phyloP scores from a whole-genome alignment of 805 yeast genomes.

The Yarrowia hollandica region DNA sequence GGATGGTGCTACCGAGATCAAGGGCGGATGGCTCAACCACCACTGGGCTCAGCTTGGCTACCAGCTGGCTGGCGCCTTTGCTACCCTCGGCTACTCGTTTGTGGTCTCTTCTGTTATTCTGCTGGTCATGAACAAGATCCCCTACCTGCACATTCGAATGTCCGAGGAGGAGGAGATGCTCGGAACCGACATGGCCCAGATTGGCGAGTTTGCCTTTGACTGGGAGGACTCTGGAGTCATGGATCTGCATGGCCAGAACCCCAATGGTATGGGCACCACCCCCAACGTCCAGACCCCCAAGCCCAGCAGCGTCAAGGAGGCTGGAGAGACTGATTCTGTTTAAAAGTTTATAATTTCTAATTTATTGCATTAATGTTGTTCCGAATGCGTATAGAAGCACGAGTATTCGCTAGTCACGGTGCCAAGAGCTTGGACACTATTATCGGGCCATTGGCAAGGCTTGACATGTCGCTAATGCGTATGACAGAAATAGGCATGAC shows the following conservation, averaged over 20 bases:
- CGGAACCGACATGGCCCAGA: conserved; percentile 88
- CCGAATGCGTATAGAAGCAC: neutral
- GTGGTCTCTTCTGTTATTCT: conserved; percentile 71
- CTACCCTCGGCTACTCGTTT: conserved; percentile 80
- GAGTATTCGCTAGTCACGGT: no score
- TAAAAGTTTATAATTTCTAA: neutral
- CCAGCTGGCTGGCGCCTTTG: conserved; percentile 81
- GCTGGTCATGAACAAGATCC: conserved; percentile 72
- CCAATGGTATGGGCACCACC: conserved; percentile 15
- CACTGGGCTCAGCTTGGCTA: conserved; percentile 87
- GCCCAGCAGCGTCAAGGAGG: conserved; percentile 20
- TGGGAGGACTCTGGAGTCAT: conserved; percentile 32
- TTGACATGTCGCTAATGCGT: no score
- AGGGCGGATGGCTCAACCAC: conserved; percentile 93
- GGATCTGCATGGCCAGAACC: conserved; percentile 10
- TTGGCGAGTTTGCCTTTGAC: conserved; percentile 77
- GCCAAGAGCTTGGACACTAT: no score
- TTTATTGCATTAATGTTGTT: conserved; percentile 23
- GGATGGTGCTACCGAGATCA: conserved; percentile 65
- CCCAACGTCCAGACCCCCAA: conserved; percentile 26
- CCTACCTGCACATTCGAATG: conserved; percentile 79
- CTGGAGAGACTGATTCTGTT: conserved; percentile 20
- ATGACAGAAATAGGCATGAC: no score
- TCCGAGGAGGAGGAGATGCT: conserved; percentile 84
- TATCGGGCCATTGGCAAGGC: no score